Evolutionary conservation across 495 filamentous ascomycete genomes (phyloP).

Genomic region (Penicillium soppii): DNA sequence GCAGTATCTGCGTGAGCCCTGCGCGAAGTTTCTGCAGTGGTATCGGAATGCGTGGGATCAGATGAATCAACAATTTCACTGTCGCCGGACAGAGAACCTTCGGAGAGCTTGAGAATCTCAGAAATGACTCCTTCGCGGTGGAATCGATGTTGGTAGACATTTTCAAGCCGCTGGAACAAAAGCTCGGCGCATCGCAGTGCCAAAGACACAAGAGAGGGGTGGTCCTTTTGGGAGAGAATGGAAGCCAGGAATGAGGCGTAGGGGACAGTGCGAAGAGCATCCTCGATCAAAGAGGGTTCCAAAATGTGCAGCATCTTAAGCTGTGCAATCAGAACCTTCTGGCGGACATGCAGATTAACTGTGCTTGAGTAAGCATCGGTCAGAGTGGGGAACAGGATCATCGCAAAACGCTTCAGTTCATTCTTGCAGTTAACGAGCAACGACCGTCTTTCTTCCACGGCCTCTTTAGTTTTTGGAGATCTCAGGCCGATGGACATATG

Average conservation of each 20-base stretch:
- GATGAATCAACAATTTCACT: slow-evolving; percentile 16
- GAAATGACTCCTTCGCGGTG: slow-evolving; percentile 96
- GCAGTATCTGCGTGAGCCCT: background rate
- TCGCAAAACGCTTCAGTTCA: slow-evolving; percentile 86
- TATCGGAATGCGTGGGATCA: slow-evolving; percentile 22
- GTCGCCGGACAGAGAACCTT: slow-evolving; percentile 43
- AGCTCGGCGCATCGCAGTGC: slow-evolving; percentile 88
- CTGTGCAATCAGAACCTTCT: slow-evolving; percentile 92
- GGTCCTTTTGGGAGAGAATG: slow-evolving; percentile 94
- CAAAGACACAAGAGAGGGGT: slow-evolving; percentile 78
- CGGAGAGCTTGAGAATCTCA: slow-evolving; percentile 79
- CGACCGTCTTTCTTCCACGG: slow-evolving; percentile 75
- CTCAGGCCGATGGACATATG: slow-evolving; percentile 34
- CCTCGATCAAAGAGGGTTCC: slow-evolving; percentile 77
- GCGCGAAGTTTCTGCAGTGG: slow-evolving; percentile 13
- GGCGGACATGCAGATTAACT: slow-evolving; percentile 95
- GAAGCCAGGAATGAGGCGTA: slow-evolving; percentile 97
- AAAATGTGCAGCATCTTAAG: slow-evolving; percentile 98
- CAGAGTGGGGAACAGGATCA: slow-evolving; percentile 93
- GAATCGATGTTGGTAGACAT: slow-evolving; percentile 93
- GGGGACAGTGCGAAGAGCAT: slow-evolving; percentile 83
- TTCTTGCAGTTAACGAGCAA: slow-evolving; percentile 76
- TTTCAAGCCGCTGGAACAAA: slow-evolving; percentile 75
- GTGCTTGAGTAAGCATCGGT: slow-evolving; percentile 98
- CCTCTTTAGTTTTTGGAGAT: slow-evolving; percentile 51